Evolutionary conservation across 2,329 filamentous ascomycete species (phyloP), one percentile per base, ranked within the genome.

Genomic region (Fusarium agapanthi): DNA sequence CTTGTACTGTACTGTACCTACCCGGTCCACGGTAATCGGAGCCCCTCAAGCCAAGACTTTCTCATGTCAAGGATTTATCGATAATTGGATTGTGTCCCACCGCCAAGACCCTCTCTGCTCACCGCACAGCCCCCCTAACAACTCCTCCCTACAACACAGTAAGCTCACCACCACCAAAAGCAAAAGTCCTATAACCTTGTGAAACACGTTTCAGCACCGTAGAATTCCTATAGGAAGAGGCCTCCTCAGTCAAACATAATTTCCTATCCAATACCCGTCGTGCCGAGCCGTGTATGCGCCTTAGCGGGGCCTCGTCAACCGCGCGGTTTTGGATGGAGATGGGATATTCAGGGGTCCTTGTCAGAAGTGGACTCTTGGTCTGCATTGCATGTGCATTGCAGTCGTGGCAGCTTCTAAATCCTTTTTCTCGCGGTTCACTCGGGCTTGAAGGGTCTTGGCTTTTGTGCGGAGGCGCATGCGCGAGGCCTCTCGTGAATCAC

Each of bases 321-420:
- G 62, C 62, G 54, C 61, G 58, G 30, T 35, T 38, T 57, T 43
- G 28, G 38, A 38, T 59, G 56, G 50, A 37, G 34, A 38, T 60
- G 47, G 28, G 50, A 45, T 50, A 61, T 26, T 59, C 61, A 63
- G 44, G 61, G 61, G 41, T 34, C 47, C 55, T 38, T 63, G 40
- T 15, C 22, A 41, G 53, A 64, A 56, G 68, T 69, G 65, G 69
- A 35, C 48, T 60, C 44, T 65, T 55, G 9, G 8, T 55, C 24
- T 47, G 54, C 54, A 34, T 55, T 45, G 30, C 38, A 57, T 47
- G n/a, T 73, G 70, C 51, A 64, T 40, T 71, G 59, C 50, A 67
- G 35, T 75, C 72, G 72, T 75, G 72, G 73, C 72, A 71, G 38
- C 72, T 69, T 60, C 50, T 69, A 30, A 40, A 30, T 61, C 56